Percentiles rank a stretch among this genome's conserved stretches.
Conservation (phyloP, 192 early-diverging fungal genomes). For the Backusella morwellensis region DNA sequence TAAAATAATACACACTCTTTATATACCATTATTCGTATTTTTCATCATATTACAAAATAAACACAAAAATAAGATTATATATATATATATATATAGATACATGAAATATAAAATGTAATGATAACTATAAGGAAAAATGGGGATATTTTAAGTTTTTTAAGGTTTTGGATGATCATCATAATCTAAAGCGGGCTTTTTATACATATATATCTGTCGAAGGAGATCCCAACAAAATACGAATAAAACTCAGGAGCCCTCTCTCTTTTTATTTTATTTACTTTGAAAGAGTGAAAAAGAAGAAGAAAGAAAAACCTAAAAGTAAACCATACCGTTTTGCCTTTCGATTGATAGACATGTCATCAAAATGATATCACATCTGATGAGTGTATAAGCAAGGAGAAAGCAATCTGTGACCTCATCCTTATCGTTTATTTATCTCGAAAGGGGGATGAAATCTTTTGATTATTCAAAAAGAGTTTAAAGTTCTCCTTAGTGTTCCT, state of each 20-base stretch:
- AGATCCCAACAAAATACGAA: not conserved
- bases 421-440: no score
- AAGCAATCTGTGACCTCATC: no score
- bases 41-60: not conserved
- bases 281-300: no score
- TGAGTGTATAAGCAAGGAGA: no score
- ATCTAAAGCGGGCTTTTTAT: not conserved
- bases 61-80: not conserved
- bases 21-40: not conserved
- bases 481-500: not conserved
- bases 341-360: no score
- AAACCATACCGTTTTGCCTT: no score
- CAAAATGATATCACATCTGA: no score
- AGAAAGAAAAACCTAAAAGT: not conserved
- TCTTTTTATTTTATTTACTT: not conserved
- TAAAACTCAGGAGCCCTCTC: not conserved
- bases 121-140: not conserved
- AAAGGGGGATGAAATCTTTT: no score
- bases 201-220: not conserved
- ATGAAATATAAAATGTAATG: not conserved
- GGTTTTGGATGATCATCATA: not conserved
- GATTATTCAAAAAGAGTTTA: no score
- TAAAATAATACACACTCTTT: not conserved
- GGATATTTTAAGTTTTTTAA: not conserved
- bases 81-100: not conserved